Evolutionary conservation across 768 basidiomycete genomes (phyloP), one percentile per base, ranked within the genome.

Genomic region (Termitomyces sp.): DNA sequence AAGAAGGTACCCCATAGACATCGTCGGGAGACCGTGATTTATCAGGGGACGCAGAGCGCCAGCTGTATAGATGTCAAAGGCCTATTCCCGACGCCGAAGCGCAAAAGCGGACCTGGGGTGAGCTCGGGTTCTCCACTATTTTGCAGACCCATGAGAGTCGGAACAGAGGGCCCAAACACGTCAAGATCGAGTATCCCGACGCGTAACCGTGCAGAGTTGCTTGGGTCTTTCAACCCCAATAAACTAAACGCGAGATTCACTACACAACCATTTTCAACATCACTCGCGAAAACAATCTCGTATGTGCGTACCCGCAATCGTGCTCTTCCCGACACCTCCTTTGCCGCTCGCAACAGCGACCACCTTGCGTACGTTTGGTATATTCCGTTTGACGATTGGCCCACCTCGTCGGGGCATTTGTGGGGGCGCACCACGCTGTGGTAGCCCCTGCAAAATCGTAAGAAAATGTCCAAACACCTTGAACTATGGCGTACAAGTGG

Each of bases 1-100:
- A 14, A 98, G 80, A 13, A 99, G 82, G 69, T 94, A 99, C 3
- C 94, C 96, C 85, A 99, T 97, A 0, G 94, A 97, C 96, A 98
- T 98, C 64, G 90, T 91, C 16, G 90, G 87, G 2, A 98, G 65
- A 14, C 92, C 90, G 69, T 98, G 94, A 66, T 97, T 97, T 20
- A 78, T 79, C 16, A 98, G 72, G 0, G 95, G 96, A 11, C 90
- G 67, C 30, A 98, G 78, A 22, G 88, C 87, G 10, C 92, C 93
- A 36, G 66, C 94, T 91, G 58, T 44, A 55, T 26, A 24, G 18
- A 33, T 28, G 57, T 32, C 46, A 47, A 47, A 26, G 8, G n/a
- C 2, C 18, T 10, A 16, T 38, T n/a, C 5, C n/a, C 20, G 0
- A 22, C n/a, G 11, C 28, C 24, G n/a, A 36, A 55, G 28, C 2